Evolutionary conservation across 768 basidiomycete species (phyloP).

Genomic region (Scleroderma bovista): DNA sequence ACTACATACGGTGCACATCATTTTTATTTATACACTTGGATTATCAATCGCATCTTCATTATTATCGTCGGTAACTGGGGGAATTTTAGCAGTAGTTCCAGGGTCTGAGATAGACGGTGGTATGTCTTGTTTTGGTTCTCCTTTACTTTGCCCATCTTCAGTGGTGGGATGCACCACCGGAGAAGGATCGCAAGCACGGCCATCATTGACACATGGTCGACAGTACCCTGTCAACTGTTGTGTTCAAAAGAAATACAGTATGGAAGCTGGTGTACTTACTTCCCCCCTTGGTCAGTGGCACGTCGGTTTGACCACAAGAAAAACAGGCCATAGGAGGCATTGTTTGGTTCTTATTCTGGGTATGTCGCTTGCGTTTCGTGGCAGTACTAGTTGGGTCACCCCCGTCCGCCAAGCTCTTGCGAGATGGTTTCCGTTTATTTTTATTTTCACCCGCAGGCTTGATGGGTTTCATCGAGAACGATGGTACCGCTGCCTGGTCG

Average conservation of each 20-base stretch:
- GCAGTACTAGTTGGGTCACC: conserved; percentile 12
- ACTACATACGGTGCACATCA: neutral
- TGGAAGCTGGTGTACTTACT: conserved; percentile 39
- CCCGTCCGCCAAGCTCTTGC: conserved; percentile 26
- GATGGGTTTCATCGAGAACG: conserved; percentile 52
- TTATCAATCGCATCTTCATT: conserved; percentile 6
- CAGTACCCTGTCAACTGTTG: conserved; percentile 49
- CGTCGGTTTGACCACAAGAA: conserved; percentile 59
- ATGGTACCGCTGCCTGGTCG: conserved; percentile 38
- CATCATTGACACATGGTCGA: conserved; percentile 58
- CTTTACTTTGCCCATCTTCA: neutral
- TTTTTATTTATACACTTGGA: conserved; percentile 7
- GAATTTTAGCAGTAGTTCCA: neutral
- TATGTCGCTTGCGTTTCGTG: conserved; percentile 38
- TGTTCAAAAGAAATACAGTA: neutral
- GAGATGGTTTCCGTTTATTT: conserved; percentile 31
- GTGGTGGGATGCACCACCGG: conserved; percentile 8
- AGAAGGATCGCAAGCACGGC: conserved; percentile 34
- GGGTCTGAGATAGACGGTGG: neutral
- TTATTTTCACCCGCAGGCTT: conserved; percentile 44
- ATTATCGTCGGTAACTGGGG: neutral
- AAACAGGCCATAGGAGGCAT: conserved; percentile 49
- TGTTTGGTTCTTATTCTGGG: conserved; percentile 28
- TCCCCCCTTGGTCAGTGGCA: conserved; percentile 72
- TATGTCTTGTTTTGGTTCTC: neutral